These are phyloP conservation scores for Juncus effusus DNA, from an alignment of 176 grass and related monocot species.

Conservation along the genomic window DNA sequence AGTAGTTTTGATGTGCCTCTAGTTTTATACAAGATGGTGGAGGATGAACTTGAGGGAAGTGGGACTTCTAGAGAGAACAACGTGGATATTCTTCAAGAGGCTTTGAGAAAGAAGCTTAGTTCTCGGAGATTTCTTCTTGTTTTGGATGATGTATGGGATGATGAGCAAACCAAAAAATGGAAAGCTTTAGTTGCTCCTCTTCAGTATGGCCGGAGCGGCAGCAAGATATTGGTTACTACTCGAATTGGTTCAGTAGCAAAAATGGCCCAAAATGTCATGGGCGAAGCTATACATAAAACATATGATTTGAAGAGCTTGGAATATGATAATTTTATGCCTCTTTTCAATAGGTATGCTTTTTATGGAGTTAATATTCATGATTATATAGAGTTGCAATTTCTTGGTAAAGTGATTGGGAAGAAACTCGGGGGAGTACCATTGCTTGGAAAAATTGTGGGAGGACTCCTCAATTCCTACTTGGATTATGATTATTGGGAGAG, in stretches of 20 bases:
- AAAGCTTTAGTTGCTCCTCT: conserved; percentile 31
- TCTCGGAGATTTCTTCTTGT: conserved; percentile 28
- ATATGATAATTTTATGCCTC: conserved; percentile 7
- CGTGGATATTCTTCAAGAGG: conserved; percentile 29
- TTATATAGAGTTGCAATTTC: not conserved
- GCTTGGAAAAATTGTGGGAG: conserved; percentile 26
- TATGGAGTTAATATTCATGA: not conserved
- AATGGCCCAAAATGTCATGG: not conserved
- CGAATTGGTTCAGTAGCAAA: conserved; percentile 4
- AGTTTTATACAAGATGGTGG: not conserved
- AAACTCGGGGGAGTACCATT: conserved; percentile 31
- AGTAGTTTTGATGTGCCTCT: conserved; percentile 21
- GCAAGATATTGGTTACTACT: conserved; percentile 44
- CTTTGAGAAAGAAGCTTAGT: conserved; percentile 5
- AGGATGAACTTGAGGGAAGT: not conserved
- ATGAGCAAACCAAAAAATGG: conserved; percentile 23
- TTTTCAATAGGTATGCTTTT: conserved; percentile 35
- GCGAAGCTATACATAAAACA: not conserved
- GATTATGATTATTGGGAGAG: conserved; percentile 7
- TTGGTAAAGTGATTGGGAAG: conserved; percentile 25
- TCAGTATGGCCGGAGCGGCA: conserved; percentile 24
- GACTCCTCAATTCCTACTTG: conserved; percentile 5
- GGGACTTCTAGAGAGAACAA: not conserved
- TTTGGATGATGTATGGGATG: conserved; percentile 47
- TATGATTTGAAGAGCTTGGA: conserved; percentile 13